A percentile compares a stretch with the other conserved stretches of the same genome.
Conservation (phyloP, 78 protist genomes). For the slime mould (Dictyostelium discoideum) region DNA sequence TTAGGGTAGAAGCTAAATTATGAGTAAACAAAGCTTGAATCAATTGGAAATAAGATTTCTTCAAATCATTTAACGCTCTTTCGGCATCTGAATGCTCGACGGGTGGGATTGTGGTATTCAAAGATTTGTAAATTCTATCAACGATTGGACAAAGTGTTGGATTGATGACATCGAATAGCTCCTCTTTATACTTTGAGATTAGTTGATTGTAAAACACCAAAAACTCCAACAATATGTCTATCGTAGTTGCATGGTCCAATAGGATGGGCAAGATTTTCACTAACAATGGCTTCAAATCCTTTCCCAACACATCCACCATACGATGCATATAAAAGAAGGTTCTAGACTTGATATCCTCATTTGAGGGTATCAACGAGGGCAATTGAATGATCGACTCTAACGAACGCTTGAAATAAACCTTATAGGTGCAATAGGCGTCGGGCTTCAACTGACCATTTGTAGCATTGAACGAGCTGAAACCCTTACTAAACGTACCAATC, state of each 20-base stretch:
- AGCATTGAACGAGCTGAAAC: constrained; percentile 44
- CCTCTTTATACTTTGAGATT: constrained; percentile 56
- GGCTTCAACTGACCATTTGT: constrained; percentile 25
- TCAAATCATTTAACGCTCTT: constrained; percentile 12
- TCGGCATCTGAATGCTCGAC: constrained; percentile 44
- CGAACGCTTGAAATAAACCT: constrained; percentile 39
- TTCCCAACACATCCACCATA: constrained; percentile 70
- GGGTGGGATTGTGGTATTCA: neutral
- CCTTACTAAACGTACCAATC: constrained; percentile 72
- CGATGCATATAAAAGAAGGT: constrained; percentile 74
- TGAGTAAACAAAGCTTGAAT: neutral
- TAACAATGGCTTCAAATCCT: constrained; percentile 55
- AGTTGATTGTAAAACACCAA: constrained; percentile 60
- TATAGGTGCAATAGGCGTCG: constrained; percentile 12
- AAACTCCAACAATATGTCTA: constrained; percentile 13
- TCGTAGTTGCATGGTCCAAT: neutral
- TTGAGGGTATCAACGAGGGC: constrained; percentile 27
- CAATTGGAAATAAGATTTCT: constrained; percentile 37
- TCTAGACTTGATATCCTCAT: constrained; percentile 54
- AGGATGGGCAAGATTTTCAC: constrained; percentile 11
- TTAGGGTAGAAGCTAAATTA: neutral
- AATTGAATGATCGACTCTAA: constrained; percentile 20
- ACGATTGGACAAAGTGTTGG: constrained; percentile 20
- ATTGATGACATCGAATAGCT: neutral
- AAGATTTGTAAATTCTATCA: neutral